Base-by-base conservation (phyloP, 2,329 filamentous ascomycete genomes). In the Parascedosporium putredinis region DNA sequence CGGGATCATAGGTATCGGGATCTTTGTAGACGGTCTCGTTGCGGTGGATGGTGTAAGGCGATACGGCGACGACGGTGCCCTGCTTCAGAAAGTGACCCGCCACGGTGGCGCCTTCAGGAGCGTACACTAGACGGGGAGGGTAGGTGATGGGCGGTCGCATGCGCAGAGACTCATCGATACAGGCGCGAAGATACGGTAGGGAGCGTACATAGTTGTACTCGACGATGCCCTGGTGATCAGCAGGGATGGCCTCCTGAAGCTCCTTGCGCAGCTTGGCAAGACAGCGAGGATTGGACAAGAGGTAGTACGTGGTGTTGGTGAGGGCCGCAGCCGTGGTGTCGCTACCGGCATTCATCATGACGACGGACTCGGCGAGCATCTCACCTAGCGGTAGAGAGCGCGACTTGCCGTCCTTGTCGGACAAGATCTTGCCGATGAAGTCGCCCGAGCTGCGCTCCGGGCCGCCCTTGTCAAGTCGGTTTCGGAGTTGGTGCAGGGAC, bases 391-490 rank as follows among this genome's bases (percentile, higher is more conserved):
- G 73, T 1, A 81, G 68, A 33, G 68, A 60, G 33, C 64, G 62
- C 1, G 67, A 60, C 3, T 60, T 58, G 14, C 62, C 69, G 16
- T 67, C 62, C 49, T 65, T 69, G 46, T 70, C 64, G 8, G 71
- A 72, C 72, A 81, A 76, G 4, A 81, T 58, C 1, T 68, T 67
- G 48, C 72, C 65, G 64, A 81, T 79, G 61, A 81, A 80, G 55
- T 81, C 78, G 42, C 5, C 76, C 71, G 0, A 80, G 65, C 52
- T 73, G 74, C 59, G 81, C 76, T 22, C 76, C 76, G 1, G 62
- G 62, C 20, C 68, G 58, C 12, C 29, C n/a, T n/a, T 29, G 44
- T 20, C 9, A 3, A 45, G 20, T n/a, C 44, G 44, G 23, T 18
- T 25, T 5, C 73, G 5, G 69, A 73, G 18, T 68, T 73, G 16